phyloP scores from a whole-genome alignment of 305 asterid genomes.

The Striga hermonthica region DNA sequence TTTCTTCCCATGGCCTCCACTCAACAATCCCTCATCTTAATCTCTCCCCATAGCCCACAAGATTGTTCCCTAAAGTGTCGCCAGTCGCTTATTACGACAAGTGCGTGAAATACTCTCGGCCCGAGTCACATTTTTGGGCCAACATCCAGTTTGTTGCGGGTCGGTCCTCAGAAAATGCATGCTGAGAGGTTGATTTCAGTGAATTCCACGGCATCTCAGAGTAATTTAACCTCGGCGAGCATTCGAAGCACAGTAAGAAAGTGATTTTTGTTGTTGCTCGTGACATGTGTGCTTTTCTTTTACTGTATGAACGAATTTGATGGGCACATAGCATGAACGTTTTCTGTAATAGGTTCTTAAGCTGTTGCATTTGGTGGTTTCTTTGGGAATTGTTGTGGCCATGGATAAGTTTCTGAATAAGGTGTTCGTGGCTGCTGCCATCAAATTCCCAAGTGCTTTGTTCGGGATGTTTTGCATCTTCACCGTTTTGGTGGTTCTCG shows the following conservation, averaged over 20 bases:
- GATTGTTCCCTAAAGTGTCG: conserved; percentile 28
- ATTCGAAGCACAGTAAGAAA: conserved; percentile 49
- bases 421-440: conserved; percentile 80
- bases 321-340: conserved; percentile 1
- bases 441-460: conserved; percentile 92
- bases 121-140: conserved; percentile 29
- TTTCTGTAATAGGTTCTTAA: conserved; percentile 53
- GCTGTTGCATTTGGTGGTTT: conserved; percentile 65
- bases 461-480: conserved; percentile 95
- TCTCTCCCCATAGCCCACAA: conserved; percentile 31
- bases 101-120: conserved; percentile 15
- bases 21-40: conserved; percentile 28
- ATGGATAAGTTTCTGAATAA: conserved; percentile 71
- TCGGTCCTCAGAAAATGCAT: conserved; percentile 30
- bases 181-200: conserved; percentile 37
- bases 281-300: conserved; percentile 12
- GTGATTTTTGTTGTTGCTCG: not conserved
- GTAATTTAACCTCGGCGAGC: conserved; percentile 42
- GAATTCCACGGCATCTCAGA: conserved; percentile 46
- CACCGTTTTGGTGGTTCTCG: conserved; percentile 68
- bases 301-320: conserved; percentile 4
- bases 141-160: conserved; percentile 25
- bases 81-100: not conserved
- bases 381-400: conserved; percentile 79
- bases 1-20: conserved; percentile 35